Conservation (phyloP, 208 protist genomes). For the Borovskyia barvae region DNA sequence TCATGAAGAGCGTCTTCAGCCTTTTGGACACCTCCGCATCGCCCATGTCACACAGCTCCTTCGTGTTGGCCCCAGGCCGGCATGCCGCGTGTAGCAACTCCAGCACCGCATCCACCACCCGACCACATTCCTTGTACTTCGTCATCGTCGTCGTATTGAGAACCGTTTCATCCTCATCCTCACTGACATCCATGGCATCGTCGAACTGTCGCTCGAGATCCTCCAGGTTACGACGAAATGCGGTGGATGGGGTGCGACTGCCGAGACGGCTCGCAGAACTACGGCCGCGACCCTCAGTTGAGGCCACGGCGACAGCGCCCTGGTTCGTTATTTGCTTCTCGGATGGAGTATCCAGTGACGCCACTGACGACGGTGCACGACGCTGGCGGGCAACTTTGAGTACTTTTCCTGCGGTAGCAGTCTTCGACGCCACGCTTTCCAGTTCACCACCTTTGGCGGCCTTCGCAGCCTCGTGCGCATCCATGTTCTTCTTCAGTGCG, state of each 20-base stretch:
- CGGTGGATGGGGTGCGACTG: constrained; percentile 20
- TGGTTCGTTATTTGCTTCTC: no score
- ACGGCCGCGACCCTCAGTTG: neutral
- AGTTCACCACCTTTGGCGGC: neutral
- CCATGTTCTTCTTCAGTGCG: constrained; percentile 32
- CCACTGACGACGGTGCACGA: constrained; percentile 8
- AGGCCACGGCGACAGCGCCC: neutral
- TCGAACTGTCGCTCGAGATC: constrained; percentile 54
- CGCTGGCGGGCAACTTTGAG: constrained; percentile 20
- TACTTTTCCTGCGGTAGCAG: constrained; percentile 11
- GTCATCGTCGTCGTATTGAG: constrained; percentile 90
- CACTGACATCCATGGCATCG: constrained; percentile 61
- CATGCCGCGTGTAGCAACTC: constrained; percentile 60
- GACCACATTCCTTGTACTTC: constrained; percentile 94
- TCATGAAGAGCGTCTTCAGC: constrained; percentile 60
- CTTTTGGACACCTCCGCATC: constrained; percentile 52
- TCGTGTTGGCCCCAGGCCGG: constrained; percentile 75
- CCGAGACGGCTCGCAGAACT: constrained; percentile 1
- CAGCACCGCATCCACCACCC: constrained; percentile 92
- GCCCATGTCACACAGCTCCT: constrained; percentile 64
- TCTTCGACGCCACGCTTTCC: neutral
- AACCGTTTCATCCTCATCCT: constrained; percentile 77
- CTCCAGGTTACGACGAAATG: constrained; percentile 54
- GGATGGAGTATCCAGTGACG: neutral
- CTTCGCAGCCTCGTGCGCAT: constrained; percentile 11